Evolutionary conservation across 495 filamentous ascomycete species (phyloP).

Genomic region (Penicillium silybi): DNA sequence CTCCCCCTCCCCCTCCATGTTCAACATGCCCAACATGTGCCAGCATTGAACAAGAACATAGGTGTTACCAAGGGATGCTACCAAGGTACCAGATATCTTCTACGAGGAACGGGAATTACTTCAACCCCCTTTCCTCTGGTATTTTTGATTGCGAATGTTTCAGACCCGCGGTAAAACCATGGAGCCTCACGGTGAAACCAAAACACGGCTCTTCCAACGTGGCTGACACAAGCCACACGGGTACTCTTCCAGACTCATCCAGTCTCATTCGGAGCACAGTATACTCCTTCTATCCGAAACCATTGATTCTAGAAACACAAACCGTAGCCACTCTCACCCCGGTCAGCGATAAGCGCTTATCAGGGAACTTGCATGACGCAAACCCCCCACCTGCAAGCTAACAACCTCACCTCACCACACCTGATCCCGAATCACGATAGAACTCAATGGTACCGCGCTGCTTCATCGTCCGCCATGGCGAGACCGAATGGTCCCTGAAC

Average conservation of each 20-base stretch:
- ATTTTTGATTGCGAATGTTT: background rate
- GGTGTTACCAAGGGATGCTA: background rate
- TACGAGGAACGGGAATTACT: background rate
- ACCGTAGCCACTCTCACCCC: no score
- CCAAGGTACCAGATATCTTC: background rate
- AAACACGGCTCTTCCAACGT: background rate
- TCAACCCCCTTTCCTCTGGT: background rate
- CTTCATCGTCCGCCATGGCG: slow-evolving; percentile 91
- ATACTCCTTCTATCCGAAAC: no score
- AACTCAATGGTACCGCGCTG: slow-evolving; percentile 66
- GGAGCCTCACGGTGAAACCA: background rate
- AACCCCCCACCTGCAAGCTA: background rate
- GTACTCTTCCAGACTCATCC: background rate
- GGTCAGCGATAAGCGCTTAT: background rate
- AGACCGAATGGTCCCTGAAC: slow-evolving; percentile 96
- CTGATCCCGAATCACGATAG: no score
- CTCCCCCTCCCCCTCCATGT: background rate
- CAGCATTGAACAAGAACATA: no score
- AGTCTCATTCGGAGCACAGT: background rate
- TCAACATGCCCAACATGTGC: no score
- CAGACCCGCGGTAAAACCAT: background rate
- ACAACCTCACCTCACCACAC: background rate
- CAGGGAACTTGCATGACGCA: background rate
- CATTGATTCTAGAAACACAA: no score
- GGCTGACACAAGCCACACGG: background rate